Percentiles rank a stretch among this genome's conserved stretches.
Evolutionary conservation across 2,329 filamentous ascomycete genomes (phyloP).

Genomic region (Fonsecaea erecta): DNA sequence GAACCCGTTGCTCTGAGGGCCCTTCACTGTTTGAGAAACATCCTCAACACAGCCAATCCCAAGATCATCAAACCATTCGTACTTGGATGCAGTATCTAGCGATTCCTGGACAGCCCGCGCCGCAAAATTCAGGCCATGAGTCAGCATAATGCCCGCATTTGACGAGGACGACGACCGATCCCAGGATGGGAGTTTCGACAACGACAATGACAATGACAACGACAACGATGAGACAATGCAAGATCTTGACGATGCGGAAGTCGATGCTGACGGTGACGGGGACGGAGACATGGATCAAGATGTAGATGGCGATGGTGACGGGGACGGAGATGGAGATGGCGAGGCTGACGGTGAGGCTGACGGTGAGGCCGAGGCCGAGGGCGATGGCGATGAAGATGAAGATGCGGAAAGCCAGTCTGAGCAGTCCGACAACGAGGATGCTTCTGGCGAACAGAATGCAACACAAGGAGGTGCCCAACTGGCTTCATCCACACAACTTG

Average conservation of each 20-base stretch:
- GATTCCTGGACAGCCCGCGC: not conserved
- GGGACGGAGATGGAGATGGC: slow-evolving; percentile 53
- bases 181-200: slow-evolving; percentile 55
- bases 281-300: slow-evolving; percentile 55
- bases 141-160: slow-evolving; percentile 41
- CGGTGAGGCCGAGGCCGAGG: slow-evolving; percentile 51
- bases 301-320: slow-evolving; percentile 46
- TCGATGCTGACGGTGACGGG: slow-evolving; percentile 45
- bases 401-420: slow-evolving; percentile 46
- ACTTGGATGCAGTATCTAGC: not conserved
- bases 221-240: slow-evolving; percentile 53
- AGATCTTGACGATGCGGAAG: slow-evolving; percentile 47
- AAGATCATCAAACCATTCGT: not conserved
- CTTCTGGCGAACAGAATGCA: slow-evolving; percentile 50
- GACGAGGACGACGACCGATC: slow-evolving; percentile 48
- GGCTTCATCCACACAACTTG: slow-evolving; percentile 38
- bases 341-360: slow-evolving; percentile 50
- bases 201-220: slow-evolving; percentile 56
- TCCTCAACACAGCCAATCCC: not conserved
- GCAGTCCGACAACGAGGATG: slow-evolving; percentile 47
- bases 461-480: slow-evolving; percentile 42
- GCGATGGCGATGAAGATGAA: slow-evolving; percentile 57
- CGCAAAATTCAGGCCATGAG: not conserved
- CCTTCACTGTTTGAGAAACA: not conserved
- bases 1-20: not conserved